A percentile compares a stretch with the other conserved stretches of the same genome.
Conservation (phyloP, 139 green algal species). For the Ulvella scutata region DNA sequence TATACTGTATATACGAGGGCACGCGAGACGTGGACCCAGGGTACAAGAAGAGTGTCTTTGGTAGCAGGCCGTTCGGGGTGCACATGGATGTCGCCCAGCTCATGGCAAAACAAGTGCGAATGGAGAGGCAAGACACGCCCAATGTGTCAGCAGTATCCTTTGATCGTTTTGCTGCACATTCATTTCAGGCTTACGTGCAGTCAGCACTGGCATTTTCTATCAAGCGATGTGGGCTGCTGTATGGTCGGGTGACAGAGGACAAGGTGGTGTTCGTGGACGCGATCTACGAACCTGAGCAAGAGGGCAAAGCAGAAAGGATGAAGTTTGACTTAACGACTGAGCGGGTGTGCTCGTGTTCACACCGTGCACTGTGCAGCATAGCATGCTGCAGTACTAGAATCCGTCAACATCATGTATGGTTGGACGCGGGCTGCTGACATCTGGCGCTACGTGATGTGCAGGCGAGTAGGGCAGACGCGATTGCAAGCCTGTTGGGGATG, state of each 20-base stretch:
- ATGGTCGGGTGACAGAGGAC: conserved; percentile 44
- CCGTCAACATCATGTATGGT: no score
- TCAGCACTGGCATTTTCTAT: conserved; percentile 78
- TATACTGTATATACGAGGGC: conserved; percentile 22
- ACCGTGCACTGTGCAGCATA: no score
- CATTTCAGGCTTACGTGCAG: conserved; percentile 78
- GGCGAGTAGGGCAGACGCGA: not conserved
- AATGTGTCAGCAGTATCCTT: conserved; percentile 66
- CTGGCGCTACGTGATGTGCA: not conserved
- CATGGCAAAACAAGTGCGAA: conserved; percentile 69
- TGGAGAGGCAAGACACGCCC: conserved; percentile 88
- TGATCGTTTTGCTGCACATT: conserved; percentile 76
- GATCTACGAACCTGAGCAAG: not conserved
- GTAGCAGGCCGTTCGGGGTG: not conserved
- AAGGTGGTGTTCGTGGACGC: conserved; percentile 50
- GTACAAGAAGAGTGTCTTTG: conserved; percentile 13
- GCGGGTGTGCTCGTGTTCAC: not conserved
- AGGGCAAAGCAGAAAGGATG: not conserved
- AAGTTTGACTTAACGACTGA: not conserved
- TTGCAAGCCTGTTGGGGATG: conserved; percentile 6
- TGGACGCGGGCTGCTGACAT: no score
- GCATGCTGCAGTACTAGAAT: no score
- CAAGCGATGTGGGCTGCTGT: conserved; percentile 81
- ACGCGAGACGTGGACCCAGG: conserved; percentile 10
- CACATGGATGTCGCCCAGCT: conserved; percentile 45